Conservation (phyloP, 768 basidiomycete species). For the Porphyrellus cyaneotinctus region DNA sequence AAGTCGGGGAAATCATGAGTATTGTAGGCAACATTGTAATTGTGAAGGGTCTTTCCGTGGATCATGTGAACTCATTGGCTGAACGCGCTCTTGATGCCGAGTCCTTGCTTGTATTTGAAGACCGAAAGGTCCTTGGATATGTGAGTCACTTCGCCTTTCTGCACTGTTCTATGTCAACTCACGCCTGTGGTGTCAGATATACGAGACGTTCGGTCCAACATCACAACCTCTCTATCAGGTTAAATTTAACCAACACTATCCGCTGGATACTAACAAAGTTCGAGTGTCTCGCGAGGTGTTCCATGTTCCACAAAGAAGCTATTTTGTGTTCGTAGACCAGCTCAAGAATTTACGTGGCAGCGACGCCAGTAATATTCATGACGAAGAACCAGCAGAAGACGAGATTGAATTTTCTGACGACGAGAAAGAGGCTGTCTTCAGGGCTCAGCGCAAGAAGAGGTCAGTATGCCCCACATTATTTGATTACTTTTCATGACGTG, state of each 20-base stretch:
- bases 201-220: conserved; percentile 95
- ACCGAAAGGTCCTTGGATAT: conserved; percentile 85
- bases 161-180: conserved; percentile 10
- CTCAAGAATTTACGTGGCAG: conserved; percentile 75
- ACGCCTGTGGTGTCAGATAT: conserved; percentile 49
- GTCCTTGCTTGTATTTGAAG: conserved; percentile 85
- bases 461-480: conserved; percentile 30
- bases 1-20: conserved; percentile 74
- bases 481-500: not conserved
- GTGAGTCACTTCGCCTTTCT: conserved; percentile 45
- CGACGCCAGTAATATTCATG: conserved; percentile 91
- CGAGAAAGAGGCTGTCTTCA: conserved; percentile 79
- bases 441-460: conserved; percentile 56
- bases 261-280: conserved; percentile 55
- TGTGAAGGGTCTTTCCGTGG: conserved; percentile 56
- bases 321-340: conserved; percentile 76
- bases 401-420: conserved; percentile 96
- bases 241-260: conserved; percentile 65
- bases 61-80: conserved; percentile 41
- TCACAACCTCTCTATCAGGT: conserved; percentile 87
- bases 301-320: conserved; percentile 76
- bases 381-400: conserved; percentile 88
- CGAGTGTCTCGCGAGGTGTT: conserved; percentile 63
- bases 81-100: conserved; percentile 80
- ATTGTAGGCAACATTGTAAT: conserved; percentile 72